Conservation (phyloP, 1,139 yeast genomes). For the Lodderomyces beijingensis region DNA sequence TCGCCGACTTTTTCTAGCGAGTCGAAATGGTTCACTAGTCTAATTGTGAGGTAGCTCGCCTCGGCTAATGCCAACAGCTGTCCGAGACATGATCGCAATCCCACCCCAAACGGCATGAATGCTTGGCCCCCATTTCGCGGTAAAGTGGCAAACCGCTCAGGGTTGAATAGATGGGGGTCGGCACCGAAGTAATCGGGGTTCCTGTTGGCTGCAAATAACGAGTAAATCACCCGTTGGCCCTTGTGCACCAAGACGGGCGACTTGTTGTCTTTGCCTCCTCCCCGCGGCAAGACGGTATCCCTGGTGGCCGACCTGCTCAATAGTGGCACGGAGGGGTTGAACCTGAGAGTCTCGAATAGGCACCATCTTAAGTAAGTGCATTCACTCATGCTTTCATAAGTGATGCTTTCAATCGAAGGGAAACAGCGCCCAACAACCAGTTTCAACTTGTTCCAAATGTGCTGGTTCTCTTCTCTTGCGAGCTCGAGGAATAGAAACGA, state of each 20-base stretch:
- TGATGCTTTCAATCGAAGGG: constrained; percentile 23
- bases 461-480: constrained; percentile 17
- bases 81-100: constrained; percentile 33
- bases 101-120: constrained; percentile 32
- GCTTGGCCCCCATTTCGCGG: constrained; percentile 28
- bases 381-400: constrained; percentile 44
- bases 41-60: constrained; percentile 26
- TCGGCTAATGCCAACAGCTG: constrained; percentile 37
- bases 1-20: constrained; percentile 8
- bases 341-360: constrained; percentile 46
- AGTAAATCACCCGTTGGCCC: constrained; percentile 40
- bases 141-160: constrained; percentile 43
- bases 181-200: constrained; percentile 40
- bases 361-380: constrained; percentile 43
- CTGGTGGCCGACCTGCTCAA: constrained; percentile 41
- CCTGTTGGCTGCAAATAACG: constrained; percentile 44
- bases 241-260: constrained; percentile 41
- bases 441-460: constrained; percentile 20
- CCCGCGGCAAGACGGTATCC: constrained; percentile 43
- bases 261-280: constrained; percentile 44
- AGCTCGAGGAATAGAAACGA: constrained; percentile 24
- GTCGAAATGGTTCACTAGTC: constrained; percentile 28
- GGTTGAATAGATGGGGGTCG: constrained; percentile 40
- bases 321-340: constrained; percentile 52
- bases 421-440: constrained; percentile 18